Percentiles rank a stretch among this genome's conserved stretches.
Evolutionary conservation across 148 eudicot species (phyloP).

Genomic region (Selenicereus undatus): DNA sequence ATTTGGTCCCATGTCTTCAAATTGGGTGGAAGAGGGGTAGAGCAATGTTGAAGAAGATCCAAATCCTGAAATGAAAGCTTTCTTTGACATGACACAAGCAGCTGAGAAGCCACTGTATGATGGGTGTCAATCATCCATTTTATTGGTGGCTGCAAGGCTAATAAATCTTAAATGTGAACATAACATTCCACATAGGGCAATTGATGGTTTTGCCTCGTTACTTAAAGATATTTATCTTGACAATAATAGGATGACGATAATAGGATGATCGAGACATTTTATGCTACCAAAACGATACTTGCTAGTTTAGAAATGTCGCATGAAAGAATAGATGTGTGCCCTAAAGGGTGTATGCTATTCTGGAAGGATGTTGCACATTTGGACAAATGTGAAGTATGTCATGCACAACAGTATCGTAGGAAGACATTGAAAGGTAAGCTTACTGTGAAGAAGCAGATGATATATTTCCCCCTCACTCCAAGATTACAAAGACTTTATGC

Average conservation of each 20-base stretch:
- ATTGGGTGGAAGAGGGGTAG: background rate
- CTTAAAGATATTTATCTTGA: slow-evolving; percentile 2
- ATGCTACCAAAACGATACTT: slow-evolving; percentile 1
- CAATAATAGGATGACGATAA: no score
- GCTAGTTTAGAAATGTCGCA: background rate
- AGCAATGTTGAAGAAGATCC: no score
- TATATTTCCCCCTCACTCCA: slow-evolving; percentile 6
- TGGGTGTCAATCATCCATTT: background rate
- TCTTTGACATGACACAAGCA: background rate
- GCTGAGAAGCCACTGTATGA: background rate
- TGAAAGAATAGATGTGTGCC: background rate
- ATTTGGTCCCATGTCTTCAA: background rate
- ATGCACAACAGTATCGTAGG: background rate
- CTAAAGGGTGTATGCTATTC: background rate
- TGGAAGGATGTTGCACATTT: background rate
- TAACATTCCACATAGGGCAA: background rate
- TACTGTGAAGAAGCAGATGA: background rate
- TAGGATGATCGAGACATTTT: background rate
- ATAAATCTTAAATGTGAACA: background rate
- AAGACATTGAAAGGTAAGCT: background rate
- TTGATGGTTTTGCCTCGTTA: background rate
- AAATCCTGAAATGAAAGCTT: background rate
- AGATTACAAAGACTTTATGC: slow-evolving; percentile 16
- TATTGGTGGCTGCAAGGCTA: background rate
- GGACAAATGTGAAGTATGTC: background rate